These are phyloP conservation scores for Funneliformis mosseae DNA, from an alignment of 192 early-diverging fungal genomes.

Conservation along the genomic window DNA sequence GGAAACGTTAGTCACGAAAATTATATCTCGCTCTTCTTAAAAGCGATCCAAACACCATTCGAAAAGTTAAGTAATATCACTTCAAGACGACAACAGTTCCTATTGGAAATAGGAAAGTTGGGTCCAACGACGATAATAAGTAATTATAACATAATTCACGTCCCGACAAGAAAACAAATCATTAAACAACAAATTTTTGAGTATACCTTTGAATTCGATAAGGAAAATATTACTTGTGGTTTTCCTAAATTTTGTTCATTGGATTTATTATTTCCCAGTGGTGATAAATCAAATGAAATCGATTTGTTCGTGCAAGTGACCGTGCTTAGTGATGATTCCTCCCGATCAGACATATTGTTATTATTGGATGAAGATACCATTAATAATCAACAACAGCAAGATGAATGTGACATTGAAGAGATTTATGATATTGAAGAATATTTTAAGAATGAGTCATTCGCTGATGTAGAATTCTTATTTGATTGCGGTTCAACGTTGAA, in stretches of 20 bases:
- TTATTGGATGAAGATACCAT: background rate
- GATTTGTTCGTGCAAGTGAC: background rate
- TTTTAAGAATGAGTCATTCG: conserved; percentile 11
- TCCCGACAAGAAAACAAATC: background rate
- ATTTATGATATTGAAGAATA: background rate
- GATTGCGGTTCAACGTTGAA: conserved; percentile 13
- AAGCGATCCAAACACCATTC: background rate
- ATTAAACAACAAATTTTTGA: background rate
- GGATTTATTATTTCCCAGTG: background rate
- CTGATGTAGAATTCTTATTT: conserved; percentile 20
- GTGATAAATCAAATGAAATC: background rate
- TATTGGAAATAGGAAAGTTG: background rate
- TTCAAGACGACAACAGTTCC: background rate
- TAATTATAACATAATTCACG: background rate
- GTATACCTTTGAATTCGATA: background rate
- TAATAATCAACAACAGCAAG: background rate
- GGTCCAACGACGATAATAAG: background rate
- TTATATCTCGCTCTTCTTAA: background rate
- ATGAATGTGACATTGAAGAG: background rate
- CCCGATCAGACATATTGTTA: background rate
- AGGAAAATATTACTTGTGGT: background rate
- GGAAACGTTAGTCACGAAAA: background rate
- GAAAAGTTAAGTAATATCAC: conserved; percentile 10
- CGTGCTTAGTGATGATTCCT: background rate
- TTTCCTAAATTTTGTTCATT: background rate